Percentiles rank a stretch among this genome's conserved stretches.
Conservation (phyloP, 2,329 filamentous ascomycete genomes). For the Trichoderma sp. region DNA sequence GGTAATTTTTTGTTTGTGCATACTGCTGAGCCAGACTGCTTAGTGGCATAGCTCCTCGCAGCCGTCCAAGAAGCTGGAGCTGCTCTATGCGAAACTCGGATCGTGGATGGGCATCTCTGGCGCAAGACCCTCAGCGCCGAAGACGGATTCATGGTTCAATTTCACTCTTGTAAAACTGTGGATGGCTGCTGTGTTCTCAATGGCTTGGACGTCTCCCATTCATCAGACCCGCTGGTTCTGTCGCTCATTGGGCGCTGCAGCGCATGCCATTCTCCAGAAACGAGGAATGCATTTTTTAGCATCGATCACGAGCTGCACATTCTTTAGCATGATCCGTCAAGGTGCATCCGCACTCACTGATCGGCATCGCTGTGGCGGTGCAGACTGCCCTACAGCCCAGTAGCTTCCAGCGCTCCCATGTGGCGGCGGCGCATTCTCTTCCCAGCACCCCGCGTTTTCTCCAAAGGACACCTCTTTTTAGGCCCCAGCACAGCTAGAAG, state of each 20-base stretch:
- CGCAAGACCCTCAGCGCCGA: slow-evolving; percentile 8
- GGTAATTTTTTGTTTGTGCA: slow-evolving; percentile 27
- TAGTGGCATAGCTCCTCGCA: slow-evolving; percentile 33
- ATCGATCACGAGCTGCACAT: neutral
- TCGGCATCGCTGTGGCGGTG: slow-evolving; percentile 10
- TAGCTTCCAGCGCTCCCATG: neutral
- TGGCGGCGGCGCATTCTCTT: neutral
- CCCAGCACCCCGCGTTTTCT: neutral
- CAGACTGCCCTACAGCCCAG: neutral
- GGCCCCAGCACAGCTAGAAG: neutral
- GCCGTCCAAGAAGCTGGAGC: neutral
- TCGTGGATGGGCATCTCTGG: neutral
- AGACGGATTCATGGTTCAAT: slow-evolving; percentile 17
- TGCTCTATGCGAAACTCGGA: neutral
- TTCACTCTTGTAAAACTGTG: neutral
- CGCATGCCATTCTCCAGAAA: neutral
- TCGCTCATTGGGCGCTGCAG: neutral
- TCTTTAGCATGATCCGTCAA: neutral
- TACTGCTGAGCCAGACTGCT: slow-evolving; percentile 35
- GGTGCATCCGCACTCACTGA: neutral
- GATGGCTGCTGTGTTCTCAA: neutral
- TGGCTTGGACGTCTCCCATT: neutral
- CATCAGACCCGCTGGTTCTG: neutral
- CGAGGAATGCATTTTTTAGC: neutral
- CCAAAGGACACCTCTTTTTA: neutral